phyloP scores from a whole-genome alignment of 1,284 basidiomycete genomes.

The Apiotrichum brassicae region DNA sequence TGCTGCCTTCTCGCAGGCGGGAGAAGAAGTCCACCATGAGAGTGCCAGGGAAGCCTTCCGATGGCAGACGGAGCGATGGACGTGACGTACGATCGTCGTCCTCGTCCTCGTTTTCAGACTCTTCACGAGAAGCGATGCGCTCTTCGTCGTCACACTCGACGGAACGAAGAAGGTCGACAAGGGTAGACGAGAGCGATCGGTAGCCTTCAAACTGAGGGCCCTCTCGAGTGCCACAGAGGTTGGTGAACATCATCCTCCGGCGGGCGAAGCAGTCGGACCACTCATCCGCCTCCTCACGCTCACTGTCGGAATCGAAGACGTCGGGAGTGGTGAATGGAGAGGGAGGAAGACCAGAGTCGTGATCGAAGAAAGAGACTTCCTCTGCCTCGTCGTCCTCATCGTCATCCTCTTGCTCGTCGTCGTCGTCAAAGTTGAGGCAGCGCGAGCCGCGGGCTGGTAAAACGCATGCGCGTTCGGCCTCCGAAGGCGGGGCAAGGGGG shows the following conservation, averaged over 20 bases:
- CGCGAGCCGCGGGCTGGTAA: slow-evolving; percentile 44
- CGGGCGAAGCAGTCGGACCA: slow-evolving; percentile 42
- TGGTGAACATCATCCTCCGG: slow-evolving; percentile 42
- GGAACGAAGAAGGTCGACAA: slow-evolving; percentile 27
- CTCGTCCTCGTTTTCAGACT: slow-evolving; percentile 5
- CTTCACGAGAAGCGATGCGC: slow-evolving; percentile 4
- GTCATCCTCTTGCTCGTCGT: slow-evolving; percentile 15
- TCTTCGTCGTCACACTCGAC: slow-evolving; percentile 18
- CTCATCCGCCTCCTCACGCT: slow-evolving; percentile 14
- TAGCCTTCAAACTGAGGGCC: slow-evolving; percentile 42
- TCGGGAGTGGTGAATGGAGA: slow-evolving; percentile 20
- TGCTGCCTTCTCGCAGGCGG: slow-evolving; percentile 8
- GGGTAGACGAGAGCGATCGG: slow-evolving; percentile 34
- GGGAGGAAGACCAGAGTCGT: slow-evolving; percentile 2
- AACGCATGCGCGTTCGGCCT: slow-evolving; percentile 42
- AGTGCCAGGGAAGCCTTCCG: neutral
- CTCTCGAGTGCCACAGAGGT: slow-evolving; percentile 22
- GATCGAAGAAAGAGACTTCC: neutral
- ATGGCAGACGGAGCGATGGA: neutral
- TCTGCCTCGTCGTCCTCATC: slow-evolving; percentile 1
- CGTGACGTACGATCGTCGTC: slow-evolving; percentile 1
- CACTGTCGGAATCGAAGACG: slow-evolving; percentile 12
- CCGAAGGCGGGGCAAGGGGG: slow-evolving; percentile 46
- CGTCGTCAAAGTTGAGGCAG: slow-evolving; percentile 21
- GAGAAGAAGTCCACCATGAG: slow-evolving; percentile 8